Base-by-base conservation (phyloP, 371 early-diverging fungal genomes). In the Mucor irregularis region DNA sequence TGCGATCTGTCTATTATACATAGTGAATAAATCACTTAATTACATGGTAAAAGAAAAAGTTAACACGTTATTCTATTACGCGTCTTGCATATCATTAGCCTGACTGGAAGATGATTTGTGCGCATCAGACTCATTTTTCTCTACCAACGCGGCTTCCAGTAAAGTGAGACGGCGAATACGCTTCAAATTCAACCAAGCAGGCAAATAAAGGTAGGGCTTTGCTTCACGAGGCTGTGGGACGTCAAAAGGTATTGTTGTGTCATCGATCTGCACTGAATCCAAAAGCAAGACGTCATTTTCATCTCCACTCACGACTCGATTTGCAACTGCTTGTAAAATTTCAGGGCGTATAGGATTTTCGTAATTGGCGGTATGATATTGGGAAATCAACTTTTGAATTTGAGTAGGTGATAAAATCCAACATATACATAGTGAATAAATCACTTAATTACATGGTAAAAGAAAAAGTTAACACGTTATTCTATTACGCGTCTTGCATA, bases 331-430 rank as follows among this genome's bases (percentile, higher is more conserved):
- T 64, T 89, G 88, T 69, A 97, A 76, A 39, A 97, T 82, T 30
- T 91, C 93, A 5, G 92, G 88, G 9, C 89, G 83, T 10, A 95
- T 88, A 21, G 88, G 88, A 67, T 88, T 88, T 70, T 90, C 90
- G 62, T 90, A 90, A 56, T 90, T 90, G 8, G 86, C 81, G 45
- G 84, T 81, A 49, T 83, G 86, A 71, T 90, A 92, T 62, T 81
- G 81, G 22, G 90, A 86, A 21, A 98, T 88, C 26, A 99, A 71
- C 76, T 96, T 97, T 76, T 95, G 94, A 69, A 97, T 92, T 73
- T 97, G 97, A 1, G 91, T 88, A 3, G 94, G 90, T 56, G 92
- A 94, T 55, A 98, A 79, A 65, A 95, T 80, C 86, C 92, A 94
- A 75, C 97, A 97, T n/a, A n/a, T n/a, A n/a, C n/a, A n/a, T n/a